Conservation (phyloP, 1,284 basidiomycete species). For the Amylostereum chailletii region DNA sequence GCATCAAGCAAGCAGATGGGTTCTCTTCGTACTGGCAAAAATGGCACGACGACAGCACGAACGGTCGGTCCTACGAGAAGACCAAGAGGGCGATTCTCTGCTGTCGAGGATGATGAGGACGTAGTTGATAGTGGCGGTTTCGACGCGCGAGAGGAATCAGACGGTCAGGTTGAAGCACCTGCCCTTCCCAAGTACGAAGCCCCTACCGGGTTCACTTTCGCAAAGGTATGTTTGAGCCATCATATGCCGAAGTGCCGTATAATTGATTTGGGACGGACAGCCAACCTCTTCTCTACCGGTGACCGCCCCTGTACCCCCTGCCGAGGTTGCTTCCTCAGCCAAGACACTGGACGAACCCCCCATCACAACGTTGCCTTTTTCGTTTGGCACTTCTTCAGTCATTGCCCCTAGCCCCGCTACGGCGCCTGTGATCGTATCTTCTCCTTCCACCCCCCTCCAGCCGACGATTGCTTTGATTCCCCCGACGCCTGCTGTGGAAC, state of each 20-base stretch:
- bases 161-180: slow-evolving; percentile 45
- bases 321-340: slow-evolving; percentile 21
- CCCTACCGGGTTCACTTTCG: slow-evolving; percentile 60
- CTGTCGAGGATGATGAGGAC: slow-evolving; percentile 55
- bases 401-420: slow-evolving; percentile 1
- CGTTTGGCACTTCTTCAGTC: slow-evolving; percentile 30
- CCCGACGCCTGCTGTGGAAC: slow-evolving; percentile 10
- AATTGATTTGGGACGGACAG: not conserved
- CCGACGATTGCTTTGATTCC: slow-evolving; percentile 10
- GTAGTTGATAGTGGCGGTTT: slow-evolving; percentile 39
- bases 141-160: slow-evolving; percentile 26
- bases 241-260: not conserved
- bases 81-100: slow-evolving; percentile 50
- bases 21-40: slow-evolving; percentile 22
- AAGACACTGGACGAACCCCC: slow-evolving; percentile 45
- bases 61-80: slow-evolving; percentile 27
- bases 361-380: slow-evolving; percentile 56
- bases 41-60: slow-evolving; percentile 41
- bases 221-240: slow-evolving; percentile 13
- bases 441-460: slow-evolving; percentile 1
- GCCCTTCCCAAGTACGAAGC: slow-evolving; percentile 44
- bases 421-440: too few relatives aligned
- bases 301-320: slow-evolving; percentile 22
- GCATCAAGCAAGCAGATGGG: too few relatives aligned
- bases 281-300: slow-evolving; percentile 13